These are phyloP conservation scores for Mimosa bimucronata DNA, from an alignment of 306 rosid species.

Conservation along the genomic window DNA sequence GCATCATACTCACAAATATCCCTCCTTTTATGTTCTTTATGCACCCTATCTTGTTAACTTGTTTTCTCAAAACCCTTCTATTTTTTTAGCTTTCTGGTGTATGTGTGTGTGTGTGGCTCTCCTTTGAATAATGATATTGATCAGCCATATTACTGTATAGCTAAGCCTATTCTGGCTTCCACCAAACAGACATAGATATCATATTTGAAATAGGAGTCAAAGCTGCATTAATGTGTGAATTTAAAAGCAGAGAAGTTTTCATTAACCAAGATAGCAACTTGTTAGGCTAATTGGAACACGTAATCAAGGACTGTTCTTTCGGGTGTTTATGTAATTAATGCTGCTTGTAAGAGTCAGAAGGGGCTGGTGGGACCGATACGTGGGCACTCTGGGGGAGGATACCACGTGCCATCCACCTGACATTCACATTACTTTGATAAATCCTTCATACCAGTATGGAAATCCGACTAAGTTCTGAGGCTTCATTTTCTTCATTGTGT, in stretches of 20 bases:
- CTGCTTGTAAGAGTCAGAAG: neutral
- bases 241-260: neutral
- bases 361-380: neutral
- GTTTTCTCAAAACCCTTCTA: neutral
- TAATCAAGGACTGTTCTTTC: neutral
- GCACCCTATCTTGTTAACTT: conserved; percentile 37
- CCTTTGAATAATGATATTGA: neutral
- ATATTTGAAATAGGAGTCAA: neutral
- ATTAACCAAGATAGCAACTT: neutral
- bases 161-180: neutral
- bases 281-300: neutral
- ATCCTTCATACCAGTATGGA: neutral
- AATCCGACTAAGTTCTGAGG: neutral
- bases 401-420: conserved; percentile 17
- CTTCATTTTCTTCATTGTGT: neutral
- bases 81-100: neutral
- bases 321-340: neutral
- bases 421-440: neutral
- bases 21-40: conserved; percentile 23
- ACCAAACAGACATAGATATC: conserved; percentile 7
- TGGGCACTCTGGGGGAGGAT: neutral
- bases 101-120: neutral
- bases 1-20: neutral
- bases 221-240: neutral
- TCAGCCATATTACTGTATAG: neutral